These are phyloP conservation scores for Sorghum bicolor DNA, from an alignment of 176 grass and related monocot genomes.

Conservation along the genomic window DNA sequence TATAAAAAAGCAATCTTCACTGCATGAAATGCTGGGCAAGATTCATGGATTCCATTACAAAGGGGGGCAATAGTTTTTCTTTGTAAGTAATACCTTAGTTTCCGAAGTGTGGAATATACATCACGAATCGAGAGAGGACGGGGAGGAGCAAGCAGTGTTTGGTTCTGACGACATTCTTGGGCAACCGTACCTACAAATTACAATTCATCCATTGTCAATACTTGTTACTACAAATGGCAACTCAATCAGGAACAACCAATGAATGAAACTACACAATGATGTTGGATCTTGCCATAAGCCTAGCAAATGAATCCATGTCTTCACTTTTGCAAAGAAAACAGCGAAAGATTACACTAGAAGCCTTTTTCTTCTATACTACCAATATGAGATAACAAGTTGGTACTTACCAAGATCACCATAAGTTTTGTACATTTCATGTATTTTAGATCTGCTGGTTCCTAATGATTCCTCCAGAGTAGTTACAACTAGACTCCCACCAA, in stretches of 20 bases:
- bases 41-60: too few relatives aligned
- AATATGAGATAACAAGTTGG: conserved; percentile 27
- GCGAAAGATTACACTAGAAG: conserved; percentile 12
- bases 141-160: conserved; percentile 84
- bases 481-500: conserved; percentile 81
- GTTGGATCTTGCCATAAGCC: neutral
- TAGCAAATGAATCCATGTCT: conserved; percentile 1
- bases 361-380: conserved; percentile 10
- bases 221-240: conserved; percentile 15
- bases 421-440: conserved; percentile 92
- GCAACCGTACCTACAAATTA: conserved; percentile 78
- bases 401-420: conserved; percentile 85
- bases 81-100: conserved; percentile 66
- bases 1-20: neutral
- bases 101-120: conserved; percentile 69
- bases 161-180: conserved; percentile 83
- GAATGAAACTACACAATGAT: conserved; percentile 19
- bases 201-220: conserved; percentile 28
- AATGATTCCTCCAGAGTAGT: conserved; percentile 73
- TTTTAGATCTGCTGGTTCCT: conserved; percentile 78
- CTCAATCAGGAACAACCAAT: conserved; percentile 15
- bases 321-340: conserved; percentile 11
- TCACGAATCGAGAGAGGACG: conserved; percentile 62
- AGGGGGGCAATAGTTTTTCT: neutral
- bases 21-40: neutral